phyloP scores from a whole-genome alignment of 192 early-diverging fungal genomes.

The Umbelopsis sp. region DNA sequence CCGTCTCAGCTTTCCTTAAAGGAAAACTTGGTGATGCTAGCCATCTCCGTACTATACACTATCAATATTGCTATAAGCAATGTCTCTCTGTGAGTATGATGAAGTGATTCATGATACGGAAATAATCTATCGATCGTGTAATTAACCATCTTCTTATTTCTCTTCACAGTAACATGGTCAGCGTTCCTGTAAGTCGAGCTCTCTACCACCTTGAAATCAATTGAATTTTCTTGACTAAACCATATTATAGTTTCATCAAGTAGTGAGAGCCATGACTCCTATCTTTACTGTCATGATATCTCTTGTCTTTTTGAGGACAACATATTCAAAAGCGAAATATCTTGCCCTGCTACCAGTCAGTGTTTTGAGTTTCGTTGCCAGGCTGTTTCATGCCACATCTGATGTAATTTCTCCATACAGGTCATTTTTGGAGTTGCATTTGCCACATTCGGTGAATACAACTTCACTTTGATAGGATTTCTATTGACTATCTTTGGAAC shows the following conservation, averaged over 20 bases:
- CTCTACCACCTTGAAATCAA: no score
- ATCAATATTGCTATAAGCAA: conserved; percentile 68
- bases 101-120: background rate
- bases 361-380: conserved; percentile 12
- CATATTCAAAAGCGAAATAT: conserved; percentile 39
- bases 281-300: conserved; percentile 56
- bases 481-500: conserved; percentile 80
- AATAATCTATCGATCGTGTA: background rate
- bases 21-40: conserved; percentile 45
- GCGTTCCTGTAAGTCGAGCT: conserved; percentile 15
- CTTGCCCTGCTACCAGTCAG: conserved; percentile 33
- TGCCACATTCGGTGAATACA: conserved; percentile 84
- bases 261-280: conserved; percentile 61
- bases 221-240: background rate
- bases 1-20: conserved; percentile 30
- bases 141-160: background rate
- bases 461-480: conserved; percentile 72
- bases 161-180: conserved; percentile 20
- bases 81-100: conserved; percentile 56
- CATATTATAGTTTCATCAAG: conserved; percentile 58
- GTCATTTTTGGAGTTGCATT: conserved; percentile 79
- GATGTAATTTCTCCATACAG: conserved; percentile 26
- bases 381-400: background rate
- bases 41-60: conserved; percentile 66
- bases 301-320: conserved; percentile 26